Base-by-base conservation (phyloP, 768 basidiomycete genomes). In the Hortiboletus flavorubellus region DNA sequence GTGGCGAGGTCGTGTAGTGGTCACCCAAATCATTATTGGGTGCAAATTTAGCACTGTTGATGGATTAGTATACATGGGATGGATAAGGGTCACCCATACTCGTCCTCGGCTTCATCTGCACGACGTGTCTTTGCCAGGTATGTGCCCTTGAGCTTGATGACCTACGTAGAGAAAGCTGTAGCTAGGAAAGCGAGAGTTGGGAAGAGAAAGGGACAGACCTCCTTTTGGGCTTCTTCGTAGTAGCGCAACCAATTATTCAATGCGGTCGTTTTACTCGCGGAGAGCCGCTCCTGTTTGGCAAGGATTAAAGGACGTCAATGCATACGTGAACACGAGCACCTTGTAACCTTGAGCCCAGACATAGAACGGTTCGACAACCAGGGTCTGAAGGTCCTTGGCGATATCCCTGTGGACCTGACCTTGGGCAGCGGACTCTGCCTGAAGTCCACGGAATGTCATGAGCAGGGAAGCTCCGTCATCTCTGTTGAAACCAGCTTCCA, bases 81-180 rank as follows among this genome's bases (percentile, higher is more conserved):
- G 41, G 46, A 49, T 31, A 42, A 48, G 47, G 38, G 30, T 12
- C 14, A 2, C 6, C 77, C 92, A 64, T 71, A 96, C 94, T 96
- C 93, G 68, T 97, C 94, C 68, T 93, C 93, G 8, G 88, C 87
- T 66, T 97, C 94, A 63, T 97, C 94, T 15, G 94, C 93, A 39
- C 82, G 81, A 51, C 91, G 82, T 0, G 82, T 86, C 71, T 93
- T 96, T 33, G 78, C 71, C 11, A 91, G 69, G 66, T 96, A 96
- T 51, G 82, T 77, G 49, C 85, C 80, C 72, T 90, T 93, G 59
- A 93, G 73, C 71, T 87, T 87, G 41, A 76, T 68, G 6, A 79
- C 75, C 78, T 82, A 49, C 30, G 40, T 73, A 38, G 11, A 39
- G 26, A 51, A 33, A 41, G 58, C 16, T 59, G n/a, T 41, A 35